phyloP scores from a whole-genome alignment of 148 eudicot genomes.

The Nepenthes gracilis region DNA sequence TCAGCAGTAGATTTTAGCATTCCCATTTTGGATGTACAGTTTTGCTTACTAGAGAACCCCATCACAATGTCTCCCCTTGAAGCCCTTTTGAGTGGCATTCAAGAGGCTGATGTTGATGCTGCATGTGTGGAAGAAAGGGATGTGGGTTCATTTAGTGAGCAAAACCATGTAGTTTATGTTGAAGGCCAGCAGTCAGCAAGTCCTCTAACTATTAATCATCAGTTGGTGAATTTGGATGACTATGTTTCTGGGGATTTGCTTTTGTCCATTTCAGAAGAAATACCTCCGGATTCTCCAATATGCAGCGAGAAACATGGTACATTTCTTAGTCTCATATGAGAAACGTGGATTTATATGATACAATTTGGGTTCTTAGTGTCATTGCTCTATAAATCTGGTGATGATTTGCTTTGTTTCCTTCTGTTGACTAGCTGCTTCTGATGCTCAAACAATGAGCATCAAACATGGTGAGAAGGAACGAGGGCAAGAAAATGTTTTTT shows the following conservation, averaged over 20 bases:
- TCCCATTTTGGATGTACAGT: slow-evolving; percentile 80
- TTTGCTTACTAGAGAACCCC: slow-evolving; percentile 19
- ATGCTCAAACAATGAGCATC: too few relatives aligned
- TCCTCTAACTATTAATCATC: slow-evolving; percentile 5
- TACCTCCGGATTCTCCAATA: background rate
- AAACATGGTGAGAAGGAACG: too few relatives aligned
- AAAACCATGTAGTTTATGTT: slow-evolving; percentile 8
- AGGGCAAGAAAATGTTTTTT: too few relatives aligned
- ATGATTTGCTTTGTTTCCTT: too few relatives aligned
- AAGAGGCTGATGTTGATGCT: slow-evolving; percentile 15
- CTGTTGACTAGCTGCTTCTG: too few relatives aligned
- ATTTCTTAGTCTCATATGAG: background rate
- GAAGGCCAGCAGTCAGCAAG: slow-evolving; percentile 13
- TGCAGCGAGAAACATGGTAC: background rate
- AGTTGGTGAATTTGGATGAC: slow-evolving; percentile 24
- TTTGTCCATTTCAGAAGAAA: background rate
- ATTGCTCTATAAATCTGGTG: too few relatives aligned
- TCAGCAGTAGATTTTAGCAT: slow-evolving; percentile 43
- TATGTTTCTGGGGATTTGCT: background rate
- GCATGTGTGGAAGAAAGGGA: slow-evolving; percentile 12
- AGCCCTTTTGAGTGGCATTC: slow-evolving; percentile 30
- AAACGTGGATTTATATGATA: too few relatives aligned
- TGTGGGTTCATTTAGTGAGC: slow-evolving; percentile 11
- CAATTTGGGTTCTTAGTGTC: too few relatives aligned
- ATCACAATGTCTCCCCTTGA: slow-evolving; percentile 28